Conservation (phyloP, 2,329 filamentous ascomycete genomes). For the Xylariomycetidae sp. region DNA sequence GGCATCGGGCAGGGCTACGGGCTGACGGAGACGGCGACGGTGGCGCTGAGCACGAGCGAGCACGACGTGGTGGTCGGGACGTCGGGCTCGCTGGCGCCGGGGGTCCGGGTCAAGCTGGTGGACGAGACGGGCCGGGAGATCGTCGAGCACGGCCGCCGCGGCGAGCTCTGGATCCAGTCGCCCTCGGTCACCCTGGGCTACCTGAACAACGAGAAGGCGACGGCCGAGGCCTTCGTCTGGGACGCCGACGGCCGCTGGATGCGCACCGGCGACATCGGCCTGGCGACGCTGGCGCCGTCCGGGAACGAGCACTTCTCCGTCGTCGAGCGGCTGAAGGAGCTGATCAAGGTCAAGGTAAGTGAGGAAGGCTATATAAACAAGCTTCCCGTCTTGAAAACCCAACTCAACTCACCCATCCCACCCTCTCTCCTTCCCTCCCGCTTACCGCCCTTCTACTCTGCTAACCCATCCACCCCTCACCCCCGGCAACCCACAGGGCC, state of each 20-base stretch:
- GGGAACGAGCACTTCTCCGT: slow-evolving; percentile 81
- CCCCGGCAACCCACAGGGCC: slow-evolving; percentile 40
- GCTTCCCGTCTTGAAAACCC: too few species aligned
- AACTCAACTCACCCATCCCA: too few species aligned
- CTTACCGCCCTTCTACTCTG: background rate
- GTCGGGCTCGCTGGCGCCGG: slow-evolving; percentile 65
- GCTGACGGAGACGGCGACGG: slow-evolving; percentile 73
- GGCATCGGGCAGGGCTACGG: slow-evolving; percentile 66
- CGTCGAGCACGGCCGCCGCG: slow-evolving; percentile 60
- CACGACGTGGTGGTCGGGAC: slow-evolving; percentile 67
- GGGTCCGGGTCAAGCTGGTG: slow-evolving; percentile 61
- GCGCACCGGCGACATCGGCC: slow-evolving; percentile 79
- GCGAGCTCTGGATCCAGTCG: slow-evolving; percentile 74
- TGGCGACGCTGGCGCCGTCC: slow-evolving; percentile 57
- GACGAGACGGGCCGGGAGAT: slow-evolving; percentile 66
- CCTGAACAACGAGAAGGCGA: slow-evolving; percentile 80
- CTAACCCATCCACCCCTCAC: background rate
- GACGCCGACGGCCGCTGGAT: slow-evolving; percentile 70
- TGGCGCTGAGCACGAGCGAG: slow-evolving; percentile 56
- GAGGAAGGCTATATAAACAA: too few species aligned
- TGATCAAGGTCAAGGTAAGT: slow-evolving; percentile 47
- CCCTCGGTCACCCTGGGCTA: slow-evolving; percentile 80
- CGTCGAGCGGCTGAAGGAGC: slow-evolving; percentile 63
- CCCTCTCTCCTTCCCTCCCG: background rate
- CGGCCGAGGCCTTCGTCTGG: slow-evolving; percentile 68